Evolutionary conservation across 1,139 yeast species (phyloP), one percentile per base, ranked within the genome.

Genomic region (Yamadazyma atlantica): DNA sequence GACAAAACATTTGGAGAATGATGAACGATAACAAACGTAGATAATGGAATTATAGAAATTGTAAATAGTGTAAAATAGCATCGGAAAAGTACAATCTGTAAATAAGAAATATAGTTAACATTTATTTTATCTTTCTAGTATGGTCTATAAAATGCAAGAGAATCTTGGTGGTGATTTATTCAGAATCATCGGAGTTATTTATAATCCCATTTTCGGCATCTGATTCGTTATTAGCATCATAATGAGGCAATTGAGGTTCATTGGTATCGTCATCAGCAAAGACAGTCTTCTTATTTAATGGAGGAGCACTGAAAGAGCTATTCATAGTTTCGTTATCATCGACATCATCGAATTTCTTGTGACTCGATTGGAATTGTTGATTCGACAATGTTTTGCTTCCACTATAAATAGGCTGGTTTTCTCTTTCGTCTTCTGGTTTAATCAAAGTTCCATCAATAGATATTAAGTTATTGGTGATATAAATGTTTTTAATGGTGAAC

Each of bases 391-490:
- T 39, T 1, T 64, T 52, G 32, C 64, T 58, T 41, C 62, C 65
- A 48, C 62, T 57, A 32, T 51, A 62, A 3, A 77, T 73, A 1
- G 84, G 82, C 52, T 75, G 77, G 12, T 75, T 67, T 41, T 75
- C 85, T 42, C 62, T 63, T 46, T 79, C 83, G 31, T 68, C 62
- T n/a, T 81, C 83, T 2, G 85, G 84, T 45, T 68, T 58, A 31
- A 86, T 61, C 45, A 90, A 69, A 0, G 96, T 82, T 12, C 97
- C 97, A 46, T 88, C 95, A 12, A 90, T 75, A 6, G 94, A 83
- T 14, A 89, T 81, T 41, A 88, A 83, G 58, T 82, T 81, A 12
- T 96, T 95, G 4, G 90, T 76, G 13, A 86, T 81, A 53, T 82
- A 83, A 41, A 90, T 73, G 24, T 80, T 70, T 56, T 80, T 85